These are phyloP conservation scores for Penicillium samsonianum DNA, from an alignment of 495 filamentous ascomycete genomes.

Conservation along the genomic window DNA sequence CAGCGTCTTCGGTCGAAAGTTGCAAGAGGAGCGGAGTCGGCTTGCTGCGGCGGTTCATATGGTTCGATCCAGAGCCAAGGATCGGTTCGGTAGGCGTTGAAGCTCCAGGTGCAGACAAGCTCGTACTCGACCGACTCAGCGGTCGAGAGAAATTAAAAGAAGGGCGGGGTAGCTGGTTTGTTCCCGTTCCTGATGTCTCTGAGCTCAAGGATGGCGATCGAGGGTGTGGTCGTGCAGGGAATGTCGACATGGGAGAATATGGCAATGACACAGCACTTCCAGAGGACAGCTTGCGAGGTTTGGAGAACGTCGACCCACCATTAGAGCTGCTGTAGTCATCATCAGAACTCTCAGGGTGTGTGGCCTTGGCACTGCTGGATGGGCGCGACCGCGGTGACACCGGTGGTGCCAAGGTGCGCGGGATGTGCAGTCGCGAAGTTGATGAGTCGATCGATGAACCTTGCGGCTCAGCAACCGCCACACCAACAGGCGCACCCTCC, in stretches of 20 bases:
- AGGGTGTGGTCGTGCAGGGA: constrained; percentile 48
- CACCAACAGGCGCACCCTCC: constrained; percentile 25
- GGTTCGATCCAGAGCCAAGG: constrained; percentile 11
- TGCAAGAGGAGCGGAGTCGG: constrained; percentile 44
- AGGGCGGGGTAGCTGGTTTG: constrained; percentile 64
- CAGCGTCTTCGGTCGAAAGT: constrained; percentile 25
- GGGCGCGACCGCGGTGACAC: constrained; percentile 57
- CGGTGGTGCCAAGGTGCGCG: constrained; percentile 56
- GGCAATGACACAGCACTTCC: constrained; percentile 63
- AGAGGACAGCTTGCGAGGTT: constrained; percentile 62
- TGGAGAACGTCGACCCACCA: constrained; percentile 53
- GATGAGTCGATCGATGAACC: constrained; percentile 48
- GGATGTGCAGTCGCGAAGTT: constrained; percentile 44
- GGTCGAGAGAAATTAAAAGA: constrained; percentile 94
- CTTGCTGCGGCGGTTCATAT: constrained; percentile 40
- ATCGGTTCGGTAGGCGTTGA: constrained; percentile 31
- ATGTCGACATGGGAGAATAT: constrained; percentile 65
- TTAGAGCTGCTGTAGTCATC: constrained; percentile 59
- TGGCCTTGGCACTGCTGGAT: constrained; percentile 57
- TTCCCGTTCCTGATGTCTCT: constrained; percentile 63
- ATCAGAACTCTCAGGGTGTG: constrained; percentile 63
- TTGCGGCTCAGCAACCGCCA: constrained; percentile 29
- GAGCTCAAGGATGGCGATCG: constrained; percentile 84
- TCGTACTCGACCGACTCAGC: constrained; percentile 71
- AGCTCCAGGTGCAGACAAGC: constrained; percentile 48